Percentiles rank a stretch among this genome's conserved stretches.
phyloP scores from a whole-genome alignment of 805 yeast species.

The Saccharomyces paradoxus region DNA sequence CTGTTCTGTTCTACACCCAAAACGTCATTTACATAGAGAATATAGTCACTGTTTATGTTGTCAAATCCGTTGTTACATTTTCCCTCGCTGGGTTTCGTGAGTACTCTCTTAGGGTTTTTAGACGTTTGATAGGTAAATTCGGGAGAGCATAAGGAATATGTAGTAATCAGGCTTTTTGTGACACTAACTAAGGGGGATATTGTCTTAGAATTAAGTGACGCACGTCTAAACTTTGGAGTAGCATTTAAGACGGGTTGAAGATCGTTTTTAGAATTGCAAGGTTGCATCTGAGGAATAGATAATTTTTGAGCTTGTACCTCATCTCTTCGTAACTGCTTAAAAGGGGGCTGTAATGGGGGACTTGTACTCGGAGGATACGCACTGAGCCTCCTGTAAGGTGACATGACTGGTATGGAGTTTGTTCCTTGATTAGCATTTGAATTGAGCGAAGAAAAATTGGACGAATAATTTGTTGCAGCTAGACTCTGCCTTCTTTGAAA shows the following conservation, averaged over 20 bases:
- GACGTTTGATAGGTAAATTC: conserved; percentile 72
- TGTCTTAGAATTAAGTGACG: conserved; percentile 53
- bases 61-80: conserved; percentile 74
- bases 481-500: conserved; percentile 33
- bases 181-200: conserved; percentile 77
- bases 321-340: conserved; percentile 28
- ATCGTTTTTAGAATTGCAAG: conserved; percentile 39
- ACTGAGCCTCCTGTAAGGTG: conserved; percentile 24
- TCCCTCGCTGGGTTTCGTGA: conserved; percentile 88
- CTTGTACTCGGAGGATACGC: conserved; percentile 16
- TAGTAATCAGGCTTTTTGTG: conserved; percentile 66
- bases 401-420: conserved; percentile 8
- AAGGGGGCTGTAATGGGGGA: conserved; percentile 27
- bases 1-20: conserved; percentile 64
- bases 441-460: background rate
- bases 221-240: conserved; percentile 65
- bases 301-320: conserved; percentile 15
- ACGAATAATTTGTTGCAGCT: conserved; percentile 20
- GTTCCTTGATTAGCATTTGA: background rate
- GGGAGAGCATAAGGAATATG: conserved; percentile 81
- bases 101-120: conserved; percentile 82
- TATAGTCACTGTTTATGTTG: conserved; percentile 83
- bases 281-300: conserved; percentile 42
- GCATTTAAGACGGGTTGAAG: conserved; percentile 51
- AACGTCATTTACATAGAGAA: conserved; percentile 87